phyloP scores from a whole-genome alignment of 345 rosid species.

The Populus deltoides region DNA sequence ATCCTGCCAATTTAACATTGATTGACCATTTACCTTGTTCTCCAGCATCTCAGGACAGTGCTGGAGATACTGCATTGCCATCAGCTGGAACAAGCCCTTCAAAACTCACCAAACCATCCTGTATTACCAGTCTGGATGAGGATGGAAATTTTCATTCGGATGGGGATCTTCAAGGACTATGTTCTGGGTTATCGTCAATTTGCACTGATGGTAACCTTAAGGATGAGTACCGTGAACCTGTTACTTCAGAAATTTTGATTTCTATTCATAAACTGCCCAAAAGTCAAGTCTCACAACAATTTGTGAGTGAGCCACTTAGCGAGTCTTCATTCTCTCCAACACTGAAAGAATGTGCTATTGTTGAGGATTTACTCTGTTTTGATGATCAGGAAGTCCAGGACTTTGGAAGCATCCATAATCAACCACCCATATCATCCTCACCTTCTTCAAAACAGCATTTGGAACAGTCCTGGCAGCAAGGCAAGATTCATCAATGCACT shows the following conservation, averaged over 20 bases:
- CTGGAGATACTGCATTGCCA: conserved; percentile 1
- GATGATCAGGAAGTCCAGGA: conserved; percentile 33
- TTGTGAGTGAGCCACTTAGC: conserved; percentile 21
- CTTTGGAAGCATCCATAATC: conserved; percentile 22
- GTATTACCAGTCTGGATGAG: conserved; percentile 5
- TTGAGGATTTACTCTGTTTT: conserved; percentile 32
- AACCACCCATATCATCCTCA: conserved; percentile 12
- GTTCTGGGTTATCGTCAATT: conserved; percentile 25
- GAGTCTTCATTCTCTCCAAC: conserved; percentile 31
- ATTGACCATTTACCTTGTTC: background rate
- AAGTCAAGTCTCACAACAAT: conserved; percentile 16
- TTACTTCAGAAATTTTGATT: conserved; percentile 10
- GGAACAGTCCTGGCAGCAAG: conserved; percentile 11
- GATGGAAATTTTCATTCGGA: conserved; percentile 9
- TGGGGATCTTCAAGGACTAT: conserved; percentile 21
- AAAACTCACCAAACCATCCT: conserved; percentile 4
- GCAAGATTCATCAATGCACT: background rate
- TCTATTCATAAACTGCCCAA: conserved; percentile 6
- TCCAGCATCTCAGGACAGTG: background rate
- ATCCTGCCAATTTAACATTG: background rate
- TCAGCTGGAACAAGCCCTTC: conserved; percentile 4
- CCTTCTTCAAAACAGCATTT: conserved; percentile 9
- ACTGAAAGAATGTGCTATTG: conserved; percentile 26
- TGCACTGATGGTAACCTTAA: conserved; percentile 5
- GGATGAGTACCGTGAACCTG: conserved; percentile 12